phyloP scores from a whole-genome alignment of 2,329 filamentous ascomycete genomes.

The Epichloe bromicola region DNA sequence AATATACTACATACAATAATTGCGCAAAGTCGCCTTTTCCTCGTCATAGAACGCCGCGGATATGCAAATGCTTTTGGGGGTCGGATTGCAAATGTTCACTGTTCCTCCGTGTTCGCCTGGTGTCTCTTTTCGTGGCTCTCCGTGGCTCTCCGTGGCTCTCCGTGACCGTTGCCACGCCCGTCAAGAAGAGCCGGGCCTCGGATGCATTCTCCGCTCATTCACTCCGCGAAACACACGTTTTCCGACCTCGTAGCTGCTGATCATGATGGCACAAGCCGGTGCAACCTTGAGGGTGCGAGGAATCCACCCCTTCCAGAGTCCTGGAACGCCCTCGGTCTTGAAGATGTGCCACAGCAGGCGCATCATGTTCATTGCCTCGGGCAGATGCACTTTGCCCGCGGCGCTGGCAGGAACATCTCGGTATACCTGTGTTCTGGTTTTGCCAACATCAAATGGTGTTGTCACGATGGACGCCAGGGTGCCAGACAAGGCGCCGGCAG shows the following conservation, averaged over 20 bases:
- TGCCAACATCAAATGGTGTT: constrained; percentile 93
- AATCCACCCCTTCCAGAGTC: constrained; percentile 84
- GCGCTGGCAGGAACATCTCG: constrained; percentile 34
- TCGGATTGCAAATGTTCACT: background rate
- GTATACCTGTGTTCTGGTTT: constrained; percentile 83
- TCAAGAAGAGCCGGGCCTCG: background rate
- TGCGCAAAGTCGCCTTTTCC: background rate
- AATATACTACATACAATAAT: background rate
- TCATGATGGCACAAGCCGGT: constrained; percentile 97
- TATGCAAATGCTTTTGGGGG: background rate
- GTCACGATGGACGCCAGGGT: constrained; percentile 78
- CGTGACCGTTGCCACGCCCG: background rate
- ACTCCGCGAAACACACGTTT: constrained; percentile 73
- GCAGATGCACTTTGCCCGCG: constrained; percentile 29
- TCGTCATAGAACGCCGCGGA: background rate
- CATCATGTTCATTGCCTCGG: constrained; percentile 68
- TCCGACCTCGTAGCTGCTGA: constrained; percentile 91
- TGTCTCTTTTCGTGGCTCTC: background rate
- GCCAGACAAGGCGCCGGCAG: constrained; percentile 73
- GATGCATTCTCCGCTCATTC: constrained; percentile 38
- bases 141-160: too few relatives aligned
- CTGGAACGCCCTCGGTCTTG: constrained; percentile 64
- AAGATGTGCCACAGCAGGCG: constrained; percentile 86
- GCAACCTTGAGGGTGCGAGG: constrained; percentile 88
- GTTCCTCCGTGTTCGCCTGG: background rate